Percentiles rank a stretch among this genome's conserved stretches.
Conservation (phyloP, 208 protist genomes). For the Wallacemonas sp. region DNA sequence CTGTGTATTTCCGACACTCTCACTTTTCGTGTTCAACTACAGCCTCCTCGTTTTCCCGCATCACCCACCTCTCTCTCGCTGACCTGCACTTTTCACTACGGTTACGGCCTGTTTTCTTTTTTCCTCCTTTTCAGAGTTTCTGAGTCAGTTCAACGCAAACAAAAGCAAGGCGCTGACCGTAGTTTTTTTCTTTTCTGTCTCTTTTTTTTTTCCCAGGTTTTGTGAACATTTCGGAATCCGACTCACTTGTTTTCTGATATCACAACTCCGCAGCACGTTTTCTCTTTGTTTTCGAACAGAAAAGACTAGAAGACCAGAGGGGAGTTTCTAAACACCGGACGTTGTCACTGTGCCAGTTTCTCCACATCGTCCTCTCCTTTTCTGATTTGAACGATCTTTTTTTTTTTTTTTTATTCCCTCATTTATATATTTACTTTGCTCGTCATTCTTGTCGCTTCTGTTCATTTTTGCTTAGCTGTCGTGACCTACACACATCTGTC, state of each 20-base stretch:
- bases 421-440: slow-evolving; percentile 5
- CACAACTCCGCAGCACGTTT: too few species aligned
- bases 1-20: too few species aligned
- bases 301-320: too few species aligned
- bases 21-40: too few species aligned
- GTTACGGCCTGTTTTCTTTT: too few species aligned
- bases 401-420: background rate
- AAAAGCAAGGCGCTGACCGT: background rate
- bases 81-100: too few species aligned
- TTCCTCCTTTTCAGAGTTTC: too few species aligned
- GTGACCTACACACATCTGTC: background rate
- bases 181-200: background rate
- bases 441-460: background rate
- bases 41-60: too few species aligned
- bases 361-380: slow-evolving; percentile 12
- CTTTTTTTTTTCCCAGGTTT: background rate
- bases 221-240: background rate
- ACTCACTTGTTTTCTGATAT: background rate
- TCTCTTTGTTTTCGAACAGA: too few species aligned
- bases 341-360: background rate
- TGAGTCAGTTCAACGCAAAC: too few species aligned
- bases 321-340: background rate
- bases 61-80: too few species aligned
- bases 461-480: background rate
- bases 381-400: background rate